Evolutionary conservation across 108 stramenopile species (phyloP).

Genomic region (Tribonema minus): DNA sequence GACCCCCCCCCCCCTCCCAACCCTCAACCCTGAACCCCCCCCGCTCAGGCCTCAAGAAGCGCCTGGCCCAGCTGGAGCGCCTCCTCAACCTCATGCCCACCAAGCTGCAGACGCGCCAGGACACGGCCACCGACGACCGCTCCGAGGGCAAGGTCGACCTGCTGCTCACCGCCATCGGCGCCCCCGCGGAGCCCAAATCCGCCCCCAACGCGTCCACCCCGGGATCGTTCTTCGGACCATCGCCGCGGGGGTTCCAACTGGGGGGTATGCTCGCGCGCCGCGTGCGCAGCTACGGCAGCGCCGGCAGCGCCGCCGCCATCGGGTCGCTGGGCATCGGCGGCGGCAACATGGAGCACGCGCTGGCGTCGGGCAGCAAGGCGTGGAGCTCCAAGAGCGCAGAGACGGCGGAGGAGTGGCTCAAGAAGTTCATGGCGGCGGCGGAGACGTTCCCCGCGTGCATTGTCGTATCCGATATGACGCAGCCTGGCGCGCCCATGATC

Average conservation of each 20-base stretch:
- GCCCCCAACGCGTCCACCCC: too few species aligned
- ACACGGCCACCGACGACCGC: neutral
- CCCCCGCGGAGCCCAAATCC: too few species aligned
- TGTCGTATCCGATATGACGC: constrained; percentile 35
- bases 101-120: neutral
- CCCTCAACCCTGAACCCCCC: too few species aligned
- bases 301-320: too few species aligned
- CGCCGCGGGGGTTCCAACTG: too few species aligned
- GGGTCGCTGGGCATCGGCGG: too few species aligned
- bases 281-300: too few species aligned
- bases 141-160: neutral
- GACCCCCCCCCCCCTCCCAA: too few species aligned
- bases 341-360: too few species aligned
- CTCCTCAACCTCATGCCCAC: neutral
- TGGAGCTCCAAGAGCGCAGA: neutral
- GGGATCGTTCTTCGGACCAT: too few species aligned
- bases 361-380: neutral
- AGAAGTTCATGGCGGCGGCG: constrained; percentile 2
- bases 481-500: constrained; percentile 36
- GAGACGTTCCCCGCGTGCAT: constrained; percentile 38
- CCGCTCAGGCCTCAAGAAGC: neutral
- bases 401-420: constrained; percentile 32
- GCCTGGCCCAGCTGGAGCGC: neutral
- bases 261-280: too few species aligned
- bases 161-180: neutral